Conservation (phyloP, 345 rosid species). For the Fremontodendron californicum region DNA sequence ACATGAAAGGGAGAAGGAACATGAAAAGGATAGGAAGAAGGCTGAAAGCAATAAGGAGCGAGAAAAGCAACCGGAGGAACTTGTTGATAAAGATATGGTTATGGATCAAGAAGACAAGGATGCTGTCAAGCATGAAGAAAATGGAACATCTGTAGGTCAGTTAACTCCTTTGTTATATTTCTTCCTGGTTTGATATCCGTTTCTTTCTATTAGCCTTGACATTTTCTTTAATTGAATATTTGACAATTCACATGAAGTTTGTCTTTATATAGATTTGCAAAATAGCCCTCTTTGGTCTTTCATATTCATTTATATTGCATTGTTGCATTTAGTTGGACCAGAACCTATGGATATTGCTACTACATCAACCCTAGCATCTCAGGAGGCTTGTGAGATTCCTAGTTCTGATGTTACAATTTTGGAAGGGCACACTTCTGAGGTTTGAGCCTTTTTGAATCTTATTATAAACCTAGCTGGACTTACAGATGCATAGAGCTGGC, state of each 20-base stretch:
- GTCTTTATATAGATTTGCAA: background rate
- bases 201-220: background rate
- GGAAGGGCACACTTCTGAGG: slow-evolving; percentile 99
- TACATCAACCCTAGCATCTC: slow-evolving; percentile 45
- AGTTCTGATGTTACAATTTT: slow-evolving; percentile 74
- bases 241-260: background rate
- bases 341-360: slow-evolving; percentile 74
- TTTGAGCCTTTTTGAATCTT: slow-evolving; percentile 24
- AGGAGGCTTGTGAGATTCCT: slow-evolving; percentile 57
- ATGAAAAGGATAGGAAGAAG: slow-evolving; percentile 43
- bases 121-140: slow-evolving; percentile 43
- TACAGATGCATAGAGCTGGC: background rate
- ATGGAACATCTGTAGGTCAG: slow-evolving; percentile 52
- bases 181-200: background rate
- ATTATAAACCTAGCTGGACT: background rate
- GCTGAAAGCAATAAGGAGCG: slow-evolving; percentile 55
- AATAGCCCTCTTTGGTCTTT: background rate
- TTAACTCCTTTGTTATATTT: background rate
- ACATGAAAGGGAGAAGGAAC: slow-evolving; percentile 59
- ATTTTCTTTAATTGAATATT: background rate
- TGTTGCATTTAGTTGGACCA: slow-evolving; percentile 31
- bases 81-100: slow-evolving; percentile 40
- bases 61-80: slow-evolving; percentile 61
- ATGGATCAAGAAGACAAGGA: slow-evolving; percentile 50
- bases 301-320: background rate